Base-by-base conservation (phyloP, 75 land plant genomes). In the Picea sitchensis region DNA sequence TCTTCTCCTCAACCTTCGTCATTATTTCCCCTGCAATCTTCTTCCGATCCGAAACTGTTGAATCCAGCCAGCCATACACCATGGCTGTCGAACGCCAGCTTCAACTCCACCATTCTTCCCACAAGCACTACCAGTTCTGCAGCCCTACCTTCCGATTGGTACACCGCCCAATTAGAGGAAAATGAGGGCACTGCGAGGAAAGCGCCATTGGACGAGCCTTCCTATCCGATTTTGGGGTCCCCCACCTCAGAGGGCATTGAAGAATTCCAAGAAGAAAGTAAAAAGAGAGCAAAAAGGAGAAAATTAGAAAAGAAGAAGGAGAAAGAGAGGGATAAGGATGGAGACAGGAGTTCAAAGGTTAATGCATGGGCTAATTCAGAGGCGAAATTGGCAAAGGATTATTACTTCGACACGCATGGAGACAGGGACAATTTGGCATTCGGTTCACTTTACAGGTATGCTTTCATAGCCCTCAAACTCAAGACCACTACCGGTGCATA, bases 361-460 rank as follows among this genome's bases (percentile, higher is more conserved):
- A 83, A 21, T 81, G 64, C 65, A 75, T 82, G 80, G 77, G 78
- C 62, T 26, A 80, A 81, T 61, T 77, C 67, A 81, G 81, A 44
- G 58, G 17, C 68, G 14, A 79, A 64, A 63, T 34, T 75, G 57
- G 65, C 76, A 12, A 96, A 92, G 81, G 99, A 95, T 32, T 96
- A 92, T 83, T 88, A 88, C 83, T 90, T 96, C 63, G 99, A 96
- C 82, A 84, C 86, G 58, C 84, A 80, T 2, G 95, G 92, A 26
- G 99, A 96, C 79, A 84, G 77, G 14, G 98, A 96, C 83, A 96
- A 96, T 82, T 76, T 96, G 85, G 94, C 91, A 5, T 96, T 88
- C 59, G 99, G 93, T 15, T 90, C 83, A 14, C 84, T 96, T 17
- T 96, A 96, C 90, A 92, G 95, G 99, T 96, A 36, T n/a, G 26